Conservation (phyloP, 768 basidiomycete species). For the Strobilomyces echinocephalus region DNA sequence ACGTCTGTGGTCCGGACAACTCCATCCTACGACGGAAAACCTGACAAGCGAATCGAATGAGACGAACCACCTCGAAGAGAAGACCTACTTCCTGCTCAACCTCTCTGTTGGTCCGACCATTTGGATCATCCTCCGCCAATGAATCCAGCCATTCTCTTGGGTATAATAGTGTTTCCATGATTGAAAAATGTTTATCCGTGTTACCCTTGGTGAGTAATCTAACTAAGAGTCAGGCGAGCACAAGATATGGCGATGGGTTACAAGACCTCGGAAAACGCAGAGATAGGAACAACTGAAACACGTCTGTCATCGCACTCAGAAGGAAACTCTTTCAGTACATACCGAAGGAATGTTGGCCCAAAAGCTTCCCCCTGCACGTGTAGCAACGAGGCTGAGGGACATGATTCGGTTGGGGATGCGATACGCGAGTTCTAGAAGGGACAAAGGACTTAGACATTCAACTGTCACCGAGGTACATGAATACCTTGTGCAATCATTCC, state of each 20-base stretch:
- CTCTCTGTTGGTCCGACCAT: slow-evolving; percentile 61
- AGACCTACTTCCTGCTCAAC: slow-evolving; percentile 49
- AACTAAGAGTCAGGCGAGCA: slow-evolving; percentile 3
- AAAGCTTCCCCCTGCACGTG: slow-evolving; percentile 56
- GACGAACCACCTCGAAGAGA: background rate
- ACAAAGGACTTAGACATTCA: background rate
- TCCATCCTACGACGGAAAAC: slow-evolving; percentile 38
- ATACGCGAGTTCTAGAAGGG: slow-evolving; percentile 56
- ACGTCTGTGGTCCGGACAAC: slow-evolving; percentile 53
- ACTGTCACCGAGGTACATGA: background rate
- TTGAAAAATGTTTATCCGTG: slow-evolving; percentile 42
- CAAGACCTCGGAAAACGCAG: slow-evolving; percentile 33
- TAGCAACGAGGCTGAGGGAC: slow-evolving; percentile 65
- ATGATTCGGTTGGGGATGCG: slow-evolving; percentile 62
- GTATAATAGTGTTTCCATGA: slow-evolving; percentile 56
- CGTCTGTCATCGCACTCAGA: background rate
- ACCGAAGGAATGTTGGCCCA: slow-evolving; percentile 67
- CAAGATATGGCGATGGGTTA: background rate
- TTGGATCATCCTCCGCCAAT: slow-evolving; percentile 46
- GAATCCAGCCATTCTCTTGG: slow-evolving; percentile 59
- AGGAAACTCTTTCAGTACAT: slow-evolving; percentile 14
- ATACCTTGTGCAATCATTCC: slow-evolving; percentile 82
- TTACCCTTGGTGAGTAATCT: slow-evolving; percentile 38
- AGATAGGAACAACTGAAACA: slow-evolving; percentile 38
- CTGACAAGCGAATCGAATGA: background rate